Evolutionary conservation across 192 early-diverging fungal species (phyloP), one percentile per base, ranked within the genome.

Genomic region (Spizellomyces punctatus): DNA sequence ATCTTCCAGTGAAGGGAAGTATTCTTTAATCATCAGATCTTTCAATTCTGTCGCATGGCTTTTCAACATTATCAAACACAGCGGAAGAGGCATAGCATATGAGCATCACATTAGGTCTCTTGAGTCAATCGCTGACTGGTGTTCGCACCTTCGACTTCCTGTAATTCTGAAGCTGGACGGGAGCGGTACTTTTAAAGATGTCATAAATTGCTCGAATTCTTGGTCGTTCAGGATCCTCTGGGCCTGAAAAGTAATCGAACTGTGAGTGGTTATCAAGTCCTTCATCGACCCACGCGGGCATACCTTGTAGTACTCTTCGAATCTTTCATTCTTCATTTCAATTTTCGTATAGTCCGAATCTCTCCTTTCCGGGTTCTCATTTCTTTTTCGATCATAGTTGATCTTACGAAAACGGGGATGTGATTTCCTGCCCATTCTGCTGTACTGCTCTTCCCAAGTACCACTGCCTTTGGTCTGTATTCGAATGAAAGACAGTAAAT

Each of bases 101-200:
- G 42, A 17, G 16, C 52, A 43, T 36, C 36, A 54, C 1, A 54
- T 6, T 6, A 6, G 10, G 9, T 17, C 66, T 27, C 9, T 10
- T 21, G 66, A 5, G 14, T 17, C 5, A 45, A 46, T 46, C n/a
- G 16, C 64, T 17, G 27, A n/a, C n/a, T 36, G 27, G 27, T 36
- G 27, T 55, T 44, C 76, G 54, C 72, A 92, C 90, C 81, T 84
- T 68, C 92, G 85, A 59, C 89, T 93, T 10, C 96, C 98, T 0
- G 96, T 95, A 75, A 99, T 93, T 52, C 98, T 87, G 78, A 96
- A 99, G 59, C 91, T 91, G 41, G 92, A 92, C 8, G 98, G 98
- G 55, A 99, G 86, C 16, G 82, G 81, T 44, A 81, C 87, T 76
- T 84, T 83, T 76, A 97, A 83, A 0, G 79, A 64, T 56, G 88